Percentiles rank a stretch among this genome's conserved stretches.
Evolutionary conservation across 108 stramenopile species (phyloP).

Genomic region (Pseudonitzschia multiseries): DNA sequence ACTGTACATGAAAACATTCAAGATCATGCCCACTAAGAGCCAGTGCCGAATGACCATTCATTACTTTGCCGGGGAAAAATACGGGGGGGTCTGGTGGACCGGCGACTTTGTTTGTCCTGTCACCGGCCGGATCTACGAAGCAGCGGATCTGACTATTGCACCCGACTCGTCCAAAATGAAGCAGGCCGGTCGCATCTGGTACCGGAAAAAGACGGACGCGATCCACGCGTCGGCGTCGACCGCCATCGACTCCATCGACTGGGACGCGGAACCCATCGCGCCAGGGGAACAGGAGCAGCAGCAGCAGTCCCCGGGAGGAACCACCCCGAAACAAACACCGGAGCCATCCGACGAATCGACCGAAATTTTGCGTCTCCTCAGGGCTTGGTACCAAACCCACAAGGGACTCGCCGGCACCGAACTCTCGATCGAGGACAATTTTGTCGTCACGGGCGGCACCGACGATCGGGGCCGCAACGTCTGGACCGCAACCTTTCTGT

Average conservation of each 20-base stretch:
- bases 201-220: constrained; percentile 32
- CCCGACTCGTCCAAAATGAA: background rate
- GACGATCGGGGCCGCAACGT: background rate
- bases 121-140: constrained; percentile 9
- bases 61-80: constrained; percentile 6
- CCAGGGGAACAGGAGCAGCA: background rate
- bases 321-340: too few relatives aligned
- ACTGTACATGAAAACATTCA: constrained; percentile 24
- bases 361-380: constrained; percentile 9
- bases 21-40: constrained; percentile 12
- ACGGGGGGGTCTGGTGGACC: constrained; percentile 43
- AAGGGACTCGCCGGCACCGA: constrained; percentile 2
- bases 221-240: constrained; percentile 41
- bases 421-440: constrained; percentile 28
- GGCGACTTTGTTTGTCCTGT: constrained; percentile 33
- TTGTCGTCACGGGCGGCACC: constrained; percentile 27
- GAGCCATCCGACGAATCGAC: background rate
- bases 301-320: too few relatives aligned
- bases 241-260: constrained; percentile 31
- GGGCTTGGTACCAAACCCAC: constrained; percentile 13
- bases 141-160: constrained; percentile 16
- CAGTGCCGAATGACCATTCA: constrained; percentile 4
- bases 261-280: background rate
- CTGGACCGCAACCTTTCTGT: constrained; percentile 44
- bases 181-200: constrained; percentile 20